phyloP scores from a whole-genome alignment of 1,284 basidiomycete species.

The Moniliella sp. region DNA sequence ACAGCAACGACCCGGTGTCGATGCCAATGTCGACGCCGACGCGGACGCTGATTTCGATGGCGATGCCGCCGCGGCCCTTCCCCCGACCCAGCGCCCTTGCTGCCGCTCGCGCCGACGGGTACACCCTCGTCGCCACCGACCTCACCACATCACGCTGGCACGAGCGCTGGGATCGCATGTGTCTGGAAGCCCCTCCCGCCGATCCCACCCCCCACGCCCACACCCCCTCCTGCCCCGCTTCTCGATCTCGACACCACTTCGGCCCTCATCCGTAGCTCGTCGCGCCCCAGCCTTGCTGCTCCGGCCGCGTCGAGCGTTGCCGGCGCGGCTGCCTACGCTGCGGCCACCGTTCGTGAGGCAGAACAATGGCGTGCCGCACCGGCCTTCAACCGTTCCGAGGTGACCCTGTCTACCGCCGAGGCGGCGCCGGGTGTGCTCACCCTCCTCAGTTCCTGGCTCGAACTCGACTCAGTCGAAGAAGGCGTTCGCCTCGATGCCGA shows the following conservation, averaged over 20 bases:
- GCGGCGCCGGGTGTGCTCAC: constrained; percentile 57
- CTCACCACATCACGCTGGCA: constrained; percentile 70
- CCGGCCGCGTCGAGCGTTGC: neutral
- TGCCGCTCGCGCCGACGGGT: constrained; percentile 35
- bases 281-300: constrained; percentile 3
- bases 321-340: neutral
- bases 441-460: constrained; percentile 75
- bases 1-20: constrained; percentile 11
- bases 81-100: too few species aligned
- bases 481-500: constrained; percentile 89
- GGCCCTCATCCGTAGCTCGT: constrained; percentile 3
- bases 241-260: constrained; percentile 2
- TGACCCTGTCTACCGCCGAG: constrained; percentile 59
- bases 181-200: constrained; percentile 41
- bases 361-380: constrained; percentile 71
- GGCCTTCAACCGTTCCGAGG: constrained; percentile 58
- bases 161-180: constrained; percentile 68
- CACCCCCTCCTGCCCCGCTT: constrained; percentile 12
- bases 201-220: neutral
- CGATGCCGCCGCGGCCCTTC: constrained; percentile 13
- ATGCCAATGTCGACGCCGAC: constrained; percentile 8
- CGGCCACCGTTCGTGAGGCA: constrained; percentile 46
- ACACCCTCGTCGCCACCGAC: constrained; percentile 50
- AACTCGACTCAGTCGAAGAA: constrained; percentile 78
- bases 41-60: too few species aligned